phyloP scores from a whole-genome alignment of 2,329 filamentous ascomycete species.

The Fusarium papillatum region DNA sequence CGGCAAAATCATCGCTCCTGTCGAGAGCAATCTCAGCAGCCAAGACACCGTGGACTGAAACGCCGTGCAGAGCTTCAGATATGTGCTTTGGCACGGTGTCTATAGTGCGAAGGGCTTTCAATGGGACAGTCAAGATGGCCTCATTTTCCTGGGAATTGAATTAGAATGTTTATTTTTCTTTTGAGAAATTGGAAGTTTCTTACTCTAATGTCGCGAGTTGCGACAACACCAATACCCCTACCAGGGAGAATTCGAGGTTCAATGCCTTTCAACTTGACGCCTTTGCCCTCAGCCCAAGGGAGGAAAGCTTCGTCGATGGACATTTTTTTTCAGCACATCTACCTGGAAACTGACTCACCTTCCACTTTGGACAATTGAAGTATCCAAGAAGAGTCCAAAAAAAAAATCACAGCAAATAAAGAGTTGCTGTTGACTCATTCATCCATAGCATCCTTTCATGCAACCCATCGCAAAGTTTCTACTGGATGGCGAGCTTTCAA shows the following conservation, averaged over 20 bases:
- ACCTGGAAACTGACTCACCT: background rate
- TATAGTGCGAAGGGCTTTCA: constrained; percentile 73
- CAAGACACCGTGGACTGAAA: constrained; percentile 79
- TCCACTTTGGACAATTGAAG: too few species aligned
- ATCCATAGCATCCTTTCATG: background rate
- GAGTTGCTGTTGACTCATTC: constrained; percentile 22
- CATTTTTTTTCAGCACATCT: constrained; percentile 23
- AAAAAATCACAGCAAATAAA: background rate
- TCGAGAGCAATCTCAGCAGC: constrained; percentile 76
- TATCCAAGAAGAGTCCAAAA: background rate
- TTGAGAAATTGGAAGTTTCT: background rate
- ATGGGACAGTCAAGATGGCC: constrained; percentile 75
- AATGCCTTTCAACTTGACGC: constrained; percentile 66
- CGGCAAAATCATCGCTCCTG: constrained; percentile 57
- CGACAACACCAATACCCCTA: constrained; percentile 83
- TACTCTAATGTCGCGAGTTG: constrained; percentile 76
- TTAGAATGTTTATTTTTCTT: constrained; percentile 4
- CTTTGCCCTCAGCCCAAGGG: constrained; percentile 72
- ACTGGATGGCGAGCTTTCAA: constrained; percentile 25
- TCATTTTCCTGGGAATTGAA: constrained; percentile 56
- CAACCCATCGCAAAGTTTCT: constrained; percentile 19
- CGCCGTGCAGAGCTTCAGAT: constrained; percentile 63
- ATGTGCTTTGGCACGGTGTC: constrained; percentile 70
- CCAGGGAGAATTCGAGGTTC: constrained; percentile 75
- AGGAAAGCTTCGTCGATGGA: constrained; percentile 58